Conservation (phyloP, 805 yeast genomes). For the Metschnikowia cerradonensis region DNA sequence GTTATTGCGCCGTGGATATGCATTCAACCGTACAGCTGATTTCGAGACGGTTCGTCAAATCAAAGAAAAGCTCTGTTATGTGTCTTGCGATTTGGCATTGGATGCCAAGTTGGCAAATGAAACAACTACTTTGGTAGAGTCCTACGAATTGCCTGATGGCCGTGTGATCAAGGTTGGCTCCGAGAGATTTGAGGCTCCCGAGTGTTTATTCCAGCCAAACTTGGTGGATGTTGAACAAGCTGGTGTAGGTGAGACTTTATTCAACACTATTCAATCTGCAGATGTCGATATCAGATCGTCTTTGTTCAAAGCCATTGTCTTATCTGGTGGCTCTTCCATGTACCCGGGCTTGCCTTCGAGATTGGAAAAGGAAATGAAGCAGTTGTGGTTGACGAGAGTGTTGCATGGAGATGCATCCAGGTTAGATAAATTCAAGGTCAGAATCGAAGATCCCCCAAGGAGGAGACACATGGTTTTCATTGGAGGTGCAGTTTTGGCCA, state of each 20-base stretch:
- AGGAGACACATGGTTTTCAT: constrained; percentile 98
- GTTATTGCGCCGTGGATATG: constrained; percentile 91
- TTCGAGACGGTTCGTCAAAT: constrained; percentile 98
- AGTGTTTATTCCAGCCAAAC: constrained; percentile 93
- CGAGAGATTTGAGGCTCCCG: constrained; percentile 95
- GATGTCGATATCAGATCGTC: constrained; percentile 91
- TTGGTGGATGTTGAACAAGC: constrained; percentile 95
- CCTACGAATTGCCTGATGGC: constrained; percentile 94
- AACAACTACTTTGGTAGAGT: constrained; percentile 91
- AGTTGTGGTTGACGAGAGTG: constrained; percentile 88
- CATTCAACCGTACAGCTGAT: constrained; percentile 97
- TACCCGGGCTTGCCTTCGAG: constrained; percentile 97
- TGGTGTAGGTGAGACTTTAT: constrained; percentile 89
- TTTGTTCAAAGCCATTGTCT: constrained; percentile 84
- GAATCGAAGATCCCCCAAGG: constrained; percentile 98
- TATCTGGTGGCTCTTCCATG: constrained; percentile 98
- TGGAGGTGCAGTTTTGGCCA: constrained; percentile 97
- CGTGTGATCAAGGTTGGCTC: constrained; percentile 90
- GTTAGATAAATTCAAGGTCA: constrained; percentile 86
- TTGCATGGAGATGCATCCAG: constrained; percentile 83
- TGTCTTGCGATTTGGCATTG: constrained; percentile 87
- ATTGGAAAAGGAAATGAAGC: constrained; percentile 92
- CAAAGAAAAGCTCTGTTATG: constrained; percentile 93
- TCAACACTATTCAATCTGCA: constrained; percentile 90
- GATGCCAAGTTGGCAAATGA: constrained; percentile 86